Evolutionary conservation across 345 rosid species (phyloP).

Genomic region (Melaleuca quinquenervia): DNA sequence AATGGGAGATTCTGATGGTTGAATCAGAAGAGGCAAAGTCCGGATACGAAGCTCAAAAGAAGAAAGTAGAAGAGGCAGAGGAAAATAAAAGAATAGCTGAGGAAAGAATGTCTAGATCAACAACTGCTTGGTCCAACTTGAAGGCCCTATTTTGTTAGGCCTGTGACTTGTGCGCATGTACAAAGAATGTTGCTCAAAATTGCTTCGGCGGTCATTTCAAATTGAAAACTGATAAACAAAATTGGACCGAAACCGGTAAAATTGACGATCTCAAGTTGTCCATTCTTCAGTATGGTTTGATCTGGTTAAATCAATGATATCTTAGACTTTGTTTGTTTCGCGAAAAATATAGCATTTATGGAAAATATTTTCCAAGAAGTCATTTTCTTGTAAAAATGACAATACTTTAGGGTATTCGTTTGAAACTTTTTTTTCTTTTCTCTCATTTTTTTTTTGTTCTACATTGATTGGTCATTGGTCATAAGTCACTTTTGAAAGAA

Average conservation of each 20-base stretch:
- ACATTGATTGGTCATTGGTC: too few species aligned
- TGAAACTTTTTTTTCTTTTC: too few species aligned
- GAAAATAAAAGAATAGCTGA: not conserved
- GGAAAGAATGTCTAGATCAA: not conserved
- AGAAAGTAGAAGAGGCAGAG: not conserved
- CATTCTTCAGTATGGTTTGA: not conserved
- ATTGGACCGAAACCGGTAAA: not conserved
- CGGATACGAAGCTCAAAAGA: not conserved
- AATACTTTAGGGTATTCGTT: too few species aligned
- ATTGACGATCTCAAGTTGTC: not conserved
- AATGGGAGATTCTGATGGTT: not conserved
- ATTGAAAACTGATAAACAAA: not conserved
- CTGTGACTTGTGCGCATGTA: not conserved
- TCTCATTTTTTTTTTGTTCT: too few species aligned
- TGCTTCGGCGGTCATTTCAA: not conserved
- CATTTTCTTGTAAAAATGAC: too few species aligned
- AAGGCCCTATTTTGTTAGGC: not conserved
- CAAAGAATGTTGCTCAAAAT: not conserved
- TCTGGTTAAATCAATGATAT: not conserved
- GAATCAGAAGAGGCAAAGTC: not conserved
- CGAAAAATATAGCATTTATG: too few species aligned
- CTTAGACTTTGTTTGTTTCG: too few species aligned
- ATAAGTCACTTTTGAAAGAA: too few species aligned
- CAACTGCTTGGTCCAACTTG: not conserved
- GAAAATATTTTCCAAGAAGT: too few species aligned